Evolutionary conservation across 2,329 filamentous ascomycete species (phyloP), one percentile per base, ranked within the genome.

Genomic region (Alternaria atra): DNA sequence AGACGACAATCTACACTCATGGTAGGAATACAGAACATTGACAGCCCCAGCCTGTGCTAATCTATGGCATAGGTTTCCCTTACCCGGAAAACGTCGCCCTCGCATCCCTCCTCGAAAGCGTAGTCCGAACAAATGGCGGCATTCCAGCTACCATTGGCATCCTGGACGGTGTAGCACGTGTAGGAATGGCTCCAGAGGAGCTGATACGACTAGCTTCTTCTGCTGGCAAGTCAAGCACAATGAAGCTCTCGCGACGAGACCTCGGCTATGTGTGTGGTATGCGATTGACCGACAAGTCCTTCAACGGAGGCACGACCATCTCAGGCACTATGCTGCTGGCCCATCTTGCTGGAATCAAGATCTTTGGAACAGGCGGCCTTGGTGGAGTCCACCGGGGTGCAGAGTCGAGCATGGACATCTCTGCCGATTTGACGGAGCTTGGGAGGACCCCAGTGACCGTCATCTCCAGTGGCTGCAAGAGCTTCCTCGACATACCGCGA

Each of bases 1-100:
- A 99, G 80, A 93, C 92, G 2, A 97, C 95, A 5, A 98, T 99
- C 70, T 98, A 99, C 80, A 99, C 95, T 1, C 95, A 99, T 80
- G 94, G 93, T 84, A 79, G 53, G 71, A 37, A 17, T 4, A 43
- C 13, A 8, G 13, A 4, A 6, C 17, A 34, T 8, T 0, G 1
- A 10, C 42, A 32, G 0, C 9, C 17, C 15, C 5, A 7, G 10
- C 9, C 10, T 3, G 9, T 53, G 53, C 66, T 73, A 54, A 72
- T 55, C 32, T 23, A 12, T 2, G 10, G 3, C 17, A 12, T 65
- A 88, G 88, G 89, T 59, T 91, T 89, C 66, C 89, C 90, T 2
- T 90, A 90, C 68, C 90, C 90, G 0, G 86, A 90, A 29, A 92
- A 91, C 69, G 81, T 90, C 40, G 89, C 91, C 23, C 84, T 99